These are phyloP conservation scores for Rhodotorula sp. DNA, from an alignment of 1,284 basidiomycete genomes.

Conservation along the genomic window DNA sequence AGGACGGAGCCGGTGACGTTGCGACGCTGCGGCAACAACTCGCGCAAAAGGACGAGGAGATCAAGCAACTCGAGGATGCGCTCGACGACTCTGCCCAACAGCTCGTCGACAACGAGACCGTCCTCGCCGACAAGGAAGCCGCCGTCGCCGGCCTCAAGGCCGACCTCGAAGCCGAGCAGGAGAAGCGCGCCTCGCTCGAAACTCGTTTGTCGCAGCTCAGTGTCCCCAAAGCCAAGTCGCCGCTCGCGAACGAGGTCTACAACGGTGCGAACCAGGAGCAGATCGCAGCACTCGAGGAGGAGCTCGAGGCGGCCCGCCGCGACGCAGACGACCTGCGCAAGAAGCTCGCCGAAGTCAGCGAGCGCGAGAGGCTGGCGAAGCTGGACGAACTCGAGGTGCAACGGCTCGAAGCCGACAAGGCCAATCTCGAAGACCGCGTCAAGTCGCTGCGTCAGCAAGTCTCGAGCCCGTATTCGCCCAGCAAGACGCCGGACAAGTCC, in stretches of 20 bases:
- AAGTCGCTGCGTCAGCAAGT: constrained; percentile 53
- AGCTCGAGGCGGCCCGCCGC: constrained; percentile 73
- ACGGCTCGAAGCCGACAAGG: constrained; percentile 70
- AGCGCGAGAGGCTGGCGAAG: constrained; percentile 57
- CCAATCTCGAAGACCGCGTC: constrained; percentile 68
- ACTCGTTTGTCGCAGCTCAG: constrained; percentile 37
- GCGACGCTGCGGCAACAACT: constrained; percentile 60
- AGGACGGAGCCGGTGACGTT: constrained; percentile 56
- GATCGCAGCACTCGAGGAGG: constrained; percentile 61
- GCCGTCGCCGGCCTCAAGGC: constrained; percentile 30
- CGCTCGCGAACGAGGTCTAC: constrained; percentile 56
- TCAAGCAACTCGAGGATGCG: constrained; percentile 58
- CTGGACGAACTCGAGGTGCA: constrained; percentile 71
- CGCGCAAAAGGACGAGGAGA: constrained; percentile 56
- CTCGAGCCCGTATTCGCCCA: constrained; percentile 49
- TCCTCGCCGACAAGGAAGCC: constrained; percentile 24
- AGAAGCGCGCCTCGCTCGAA: constrained; percentile 26
- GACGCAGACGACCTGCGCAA: constrained; percentile 73
- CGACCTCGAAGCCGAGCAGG: constrained; percentile 33
- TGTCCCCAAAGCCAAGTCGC: constrained; percentile 36
- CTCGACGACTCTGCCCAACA: constrained; percentile 40
- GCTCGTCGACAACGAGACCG: constrained; percentile 36
- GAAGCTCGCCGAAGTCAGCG: constrained; percentile 57
- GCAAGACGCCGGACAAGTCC: constrained; percentile 42
- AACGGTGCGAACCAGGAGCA: constrained; percentile 51